A percentile compares a stretch with the other conserved stretches of the same genome.
phyloP scores from a whole-genome alignment of 495 filamentous ascomycete genomes.

The Aspergillus cavernicola region DNA sequence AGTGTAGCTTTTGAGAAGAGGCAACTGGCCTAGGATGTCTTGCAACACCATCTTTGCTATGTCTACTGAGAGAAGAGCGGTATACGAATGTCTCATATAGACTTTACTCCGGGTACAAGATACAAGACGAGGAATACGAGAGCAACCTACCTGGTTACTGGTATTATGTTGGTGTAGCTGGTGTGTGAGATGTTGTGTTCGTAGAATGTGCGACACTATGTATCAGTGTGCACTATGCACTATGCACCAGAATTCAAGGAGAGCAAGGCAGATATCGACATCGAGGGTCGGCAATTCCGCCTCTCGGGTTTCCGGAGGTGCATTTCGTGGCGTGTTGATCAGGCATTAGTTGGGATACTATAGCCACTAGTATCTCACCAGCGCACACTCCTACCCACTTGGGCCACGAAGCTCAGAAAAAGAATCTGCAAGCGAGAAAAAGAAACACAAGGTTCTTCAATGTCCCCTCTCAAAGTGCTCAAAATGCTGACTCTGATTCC shows the following conservation, averaged over 20 bases:
- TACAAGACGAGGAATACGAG: too few species aligned
- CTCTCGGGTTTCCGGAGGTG: not conserved
- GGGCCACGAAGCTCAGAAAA: not conserved
- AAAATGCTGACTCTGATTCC: not conserved
- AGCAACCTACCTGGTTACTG: too few species aligned
- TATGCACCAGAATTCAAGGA: too few species aligned
- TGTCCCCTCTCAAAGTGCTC: too few species aligned
- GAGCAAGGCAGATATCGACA: too few species aligned
- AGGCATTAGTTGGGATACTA: not conserved
- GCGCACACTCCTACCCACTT: not conserved
- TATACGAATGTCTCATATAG: slow-evolving; percentile 1
- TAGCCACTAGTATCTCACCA: slow-evolving; percentile 4
- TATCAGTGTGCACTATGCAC: too few species aligned
- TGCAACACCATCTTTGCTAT: slow-evolving; percentile 10
- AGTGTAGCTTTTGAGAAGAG: slow-evolving; percentile 37
- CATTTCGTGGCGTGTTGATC: not conserved
- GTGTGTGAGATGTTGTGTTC: too few species aligned
- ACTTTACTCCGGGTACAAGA: too few species aligned
- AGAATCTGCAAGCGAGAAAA: not conserved
- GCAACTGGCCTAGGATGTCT: slow-evolving; percentile 38
- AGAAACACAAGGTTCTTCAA: too few species aligned
- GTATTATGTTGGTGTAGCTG: too few species aligned
- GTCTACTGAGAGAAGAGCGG: not conserved
- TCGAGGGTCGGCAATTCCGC: not conserved
- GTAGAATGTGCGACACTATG: too few species aligned